Base-by-base conservation (phyloP, 2,329 filamentous ascomycete species). In the Phialophora tarda region DNA sequence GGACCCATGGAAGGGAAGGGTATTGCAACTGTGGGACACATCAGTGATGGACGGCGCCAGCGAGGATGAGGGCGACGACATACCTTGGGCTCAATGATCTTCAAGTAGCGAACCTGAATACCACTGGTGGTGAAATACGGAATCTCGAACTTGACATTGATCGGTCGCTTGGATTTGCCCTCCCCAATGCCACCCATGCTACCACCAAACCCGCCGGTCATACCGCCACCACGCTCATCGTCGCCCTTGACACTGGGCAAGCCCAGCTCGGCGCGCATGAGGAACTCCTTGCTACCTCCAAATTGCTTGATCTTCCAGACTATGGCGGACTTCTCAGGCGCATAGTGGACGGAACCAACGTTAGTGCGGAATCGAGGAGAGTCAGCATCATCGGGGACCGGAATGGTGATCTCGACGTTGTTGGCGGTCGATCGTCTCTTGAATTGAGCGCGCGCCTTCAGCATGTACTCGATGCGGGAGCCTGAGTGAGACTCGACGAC, bases 251-350 rank as follows among this genome's bases (percentile, higher is more conserved):
- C 95, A 65, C 92, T 96, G 0, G 95, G 95, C 51, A 99, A 83
- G 58, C 95, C 95, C 12, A 99, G 85, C 82, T 99, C 95, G 21
- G 95, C 95, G 64, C 95, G 91, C 95, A 99, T 99, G 73, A 99
- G 84, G 75, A 99, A 99, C 77, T 99, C 95, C 81, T 99, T 99
- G 73, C 89, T 88, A n/a, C 95, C 95, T 53, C 95, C 95, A 79
- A 99, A 99, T 76, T 99, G 95, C 84, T 99, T 99, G 79, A 99
- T 99, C 84, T 99, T 99, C 95, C 95, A 99, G 59, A 99, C 91
- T 73, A 99, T 99, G 66, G 94, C 94, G 70, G 92, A 96, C 76
- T 97, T 94, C 79, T 99, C 95, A 0, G 95, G 95, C 3, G 94
- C 94, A 77, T 99, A 99, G 81, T 99, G 95, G 12, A 99, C 95